These are phyloP conservation scores for Ogataea ganodermae DNA, from an alignment of 805 yeast genomes.

Conservation along the genomic window DNA sequence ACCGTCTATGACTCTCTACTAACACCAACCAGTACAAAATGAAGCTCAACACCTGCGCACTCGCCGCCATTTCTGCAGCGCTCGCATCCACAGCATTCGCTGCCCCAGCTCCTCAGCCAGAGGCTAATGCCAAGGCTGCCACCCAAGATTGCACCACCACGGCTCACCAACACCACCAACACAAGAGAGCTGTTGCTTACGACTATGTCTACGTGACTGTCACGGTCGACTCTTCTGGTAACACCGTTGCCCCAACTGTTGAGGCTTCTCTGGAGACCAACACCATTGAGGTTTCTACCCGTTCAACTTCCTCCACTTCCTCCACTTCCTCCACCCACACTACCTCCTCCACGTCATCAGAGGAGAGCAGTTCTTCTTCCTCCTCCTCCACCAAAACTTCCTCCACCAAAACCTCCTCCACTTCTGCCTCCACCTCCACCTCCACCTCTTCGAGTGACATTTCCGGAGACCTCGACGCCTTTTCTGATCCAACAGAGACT, in stretches of 20 bases:
- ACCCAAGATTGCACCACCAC: constrained; percentile 44
- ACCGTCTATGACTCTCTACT: background rate
- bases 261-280: constrained; percentile 29
- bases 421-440: constrained; percentile 32
- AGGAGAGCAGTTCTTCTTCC: constrained; percentile 28
- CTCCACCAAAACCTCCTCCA: constrained; percentile 34
- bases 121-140: constrained; percentile 41
- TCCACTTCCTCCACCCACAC: constrained; percentile 22
- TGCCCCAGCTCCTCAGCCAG: constrained; percentile 36
- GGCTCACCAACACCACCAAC: constrained; percentile 60
- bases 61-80: constrained; percentile 30
- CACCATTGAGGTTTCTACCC: constrained; percentile 19
- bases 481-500: constrained; percentile 53
- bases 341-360: constrained; percentile 23
- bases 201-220: constrained; percentile 53
- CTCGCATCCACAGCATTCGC: constrained; percentile 29
- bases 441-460: constrained; percentile 40
- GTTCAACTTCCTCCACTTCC: constrained; percentile 32
- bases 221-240: constrained; percentile 51
- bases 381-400: constrained; percentile 28
- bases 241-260: constrained; percentile 41
- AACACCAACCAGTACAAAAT: constrained; percentile 14
- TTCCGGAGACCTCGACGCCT: constrained; percentile 61
- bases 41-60: constrained; percentile 28
- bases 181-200: constrained; percentile 57